Evolutionary conservation across 805 yeast genomes (phyloP).

Genomic region (Barnettozyma sp.): DNA sequence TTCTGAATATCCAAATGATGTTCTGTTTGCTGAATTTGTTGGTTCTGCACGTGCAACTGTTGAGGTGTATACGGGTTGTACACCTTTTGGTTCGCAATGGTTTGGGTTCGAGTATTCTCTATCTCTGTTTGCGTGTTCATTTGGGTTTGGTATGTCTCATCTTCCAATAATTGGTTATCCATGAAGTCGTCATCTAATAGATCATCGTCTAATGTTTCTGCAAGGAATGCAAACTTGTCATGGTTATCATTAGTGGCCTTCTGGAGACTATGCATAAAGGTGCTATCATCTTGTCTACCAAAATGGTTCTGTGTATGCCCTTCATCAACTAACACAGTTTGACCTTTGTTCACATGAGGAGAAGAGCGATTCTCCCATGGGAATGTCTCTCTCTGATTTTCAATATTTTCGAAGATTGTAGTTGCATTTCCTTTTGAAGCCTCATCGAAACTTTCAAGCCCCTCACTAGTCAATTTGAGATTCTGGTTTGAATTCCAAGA

Average conservation of each 20-base stretch:
- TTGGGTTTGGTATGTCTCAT: constrained; percentile 10
- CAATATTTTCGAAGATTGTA: too few species aligned
- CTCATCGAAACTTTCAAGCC: too few species aligned
- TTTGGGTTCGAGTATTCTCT: too few species aligned
- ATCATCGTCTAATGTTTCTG: constrained; percentile 22
- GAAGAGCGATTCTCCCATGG: too few species aligned
- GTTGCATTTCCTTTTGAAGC: too few species aligned
- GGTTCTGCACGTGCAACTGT: constrained; percentile 7
- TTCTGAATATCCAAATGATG: constrained; percentile 24
- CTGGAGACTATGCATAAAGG: background rate
- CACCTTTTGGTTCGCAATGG: background rate
- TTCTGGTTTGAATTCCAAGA: too few species aligned
- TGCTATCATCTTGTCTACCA: background rate
- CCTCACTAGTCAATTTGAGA: too few species aligned
- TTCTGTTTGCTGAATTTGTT: too few species aligned
- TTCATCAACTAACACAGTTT: too few species aligned
- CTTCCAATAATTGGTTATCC: constrained; percentile 27
- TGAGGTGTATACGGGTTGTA: constrained; percentile 1
- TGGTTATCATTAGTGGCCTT: background rate
- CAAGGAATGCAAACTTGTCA: constrained; percentile 16
- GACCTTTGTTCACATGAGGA: too few species aligned
- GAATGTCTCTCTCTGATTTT: too few species aligned
- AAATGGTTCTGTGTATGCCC: background rate
- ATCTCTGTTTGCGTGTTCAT: too few species aligned
- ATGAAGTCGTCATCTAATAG: constrained; percentile 28